phyloP scores from a whole-genome alignment of 768 basidiomycete genomes.

The Naematelia encephala region DNA sequence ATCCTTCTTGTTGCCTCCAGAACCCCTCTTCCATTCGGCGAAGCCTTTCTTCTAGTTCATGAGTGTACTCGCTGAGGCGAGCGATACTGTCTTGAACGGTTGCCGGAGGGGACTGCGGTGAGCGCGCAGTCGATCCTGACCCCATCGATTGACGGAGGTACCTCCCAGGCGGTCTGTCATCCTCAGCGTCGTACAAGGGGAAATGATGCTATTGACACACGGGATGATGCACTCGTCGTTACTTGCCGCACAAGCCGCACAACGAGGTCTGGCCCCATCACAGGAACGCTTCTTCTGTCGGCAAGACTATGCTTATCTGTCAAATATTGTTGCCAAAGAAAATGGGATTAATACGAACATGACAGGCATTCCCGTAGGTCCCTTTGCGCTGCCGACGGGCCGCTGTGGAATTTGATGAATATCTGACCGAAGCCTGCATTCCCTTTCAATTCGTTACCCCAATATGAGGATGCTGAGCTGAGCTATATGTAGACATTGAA shows the following conservation, averaged over 20 bases:
- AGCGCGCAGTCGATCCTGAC: not conserved
- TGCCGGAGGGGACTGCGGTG: not conserved
- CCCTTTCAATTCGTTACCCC: too few species aligned
- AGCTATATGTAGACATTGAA: too few species aligned
- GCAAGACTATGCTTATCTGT: slow-evolving; percentile 6
- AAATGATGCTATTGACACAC: not conserved
- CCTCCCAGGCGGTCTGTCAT: not conserved
- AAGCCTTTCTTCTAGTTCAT: not conserved
- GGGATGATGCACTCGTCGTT: slow-evolving; percentile 10
- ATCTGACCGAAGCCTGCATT: too few species aligned
- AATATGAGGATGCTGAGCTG: too few species aligned
- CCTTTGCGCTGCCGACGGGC: slow-evolving; percentile 3
- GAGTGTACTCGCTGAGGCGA: not conserved
- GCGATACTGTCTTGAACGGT: not conserved
- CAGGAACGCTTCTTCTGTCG: slow-evolving; percentile 14
- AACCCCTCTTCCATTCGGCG: slow-evolving; percentile 1
- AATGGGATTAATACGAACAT: not conserved
- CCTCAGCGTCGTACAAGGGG: not conserved
- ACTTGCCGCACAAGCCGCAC: slow-evolving; percentile 1
- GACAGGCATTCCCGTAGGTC: slow-evolving; percentile 9
- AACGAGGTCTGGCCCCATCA: slow-evolving; percentile 9
- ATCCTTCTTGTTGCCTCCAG: not conserved
- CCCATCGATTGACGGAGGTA: slow-evolving; percentile 7
- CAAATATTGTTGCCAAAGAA: not conserved
- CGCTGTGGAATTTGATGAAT: not conserved